A percentile compares a stretch with the other conserved stretches of the same genome.
These are phyloP conservation scores for Helenozyma baotianmanensis DNA, from an alignment of 805 yeast genomes.

Conservation along the genomic window DNA sequence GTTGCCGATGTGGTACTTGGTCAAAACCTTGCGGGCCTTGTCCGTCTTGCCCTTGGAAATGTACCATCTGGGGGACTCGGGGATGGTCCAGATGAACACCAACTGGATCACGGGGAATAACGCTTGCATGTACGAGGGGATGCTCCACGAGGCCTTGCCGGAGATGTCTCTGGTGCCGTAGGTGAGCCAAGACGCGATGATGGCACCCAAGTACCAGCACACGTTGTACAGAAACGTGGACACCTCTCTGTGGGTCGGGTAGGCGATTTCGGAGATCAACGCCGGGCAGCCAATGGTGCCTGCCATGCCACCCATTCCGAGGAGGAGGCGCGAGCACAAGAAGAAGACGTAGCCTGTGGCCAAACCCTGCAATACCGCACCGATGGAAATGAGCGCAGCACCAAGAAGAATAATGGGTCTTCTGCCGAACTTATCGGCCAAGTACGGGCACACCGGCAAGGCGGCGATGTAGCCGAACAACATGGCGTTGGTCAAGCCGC, in stretches of 20 bases:
- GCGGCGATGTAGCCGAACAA: constrained; percentile 37
- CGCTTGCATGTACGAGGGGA: constrained; percentile 51
- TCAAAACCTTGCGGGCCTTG: constrained; percentile 40
- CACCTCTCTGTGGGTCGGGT: constrained; percentile 35
- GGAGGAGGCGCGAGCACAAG: constrained; percentile 42
- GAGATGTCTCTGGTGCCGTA: constrained; percentile 39
- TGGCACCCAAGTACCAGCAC: constrained; percentile 52
- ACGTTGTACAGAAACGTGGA: constrained; percentile 42
- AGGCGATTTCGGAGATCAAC: constrained; percentile 47
- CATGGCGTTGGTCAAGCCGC: constrained; percentile 19
- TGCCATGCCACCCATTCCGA: constrained; percentile 45
- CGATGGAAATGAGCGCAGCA: constrained; percentile 22
- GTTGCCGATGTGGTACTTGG: constrained; percentile 38
- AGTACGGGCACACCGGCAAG: constrained; percentile 11
- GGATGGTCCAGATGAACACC: constrained; percentile 23
- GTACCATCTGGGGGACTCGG: constrained; percentile 48
- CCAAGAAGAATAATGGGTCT: constrained; percentile 27
- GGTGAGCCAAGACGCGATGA: constrained; percentile 49
- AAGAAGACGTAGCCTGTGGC: constrained; percentile 32
- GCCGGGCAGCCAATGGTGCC: constrained; percentile 45
- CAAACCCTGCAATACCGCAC: constrained; percentile 34
- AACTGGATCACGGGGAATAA: constrained; percentile 42
- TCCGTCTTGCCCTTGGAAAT: constrained; percentile 37
- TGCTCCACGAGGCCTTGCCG: constrained; percentile 42
- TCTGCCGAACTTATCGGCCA: constrained; percentile 40